Percentiles rank a stretch among this genome's conserved stretches.
phyloP scores from a whole-genome alignment of 495 filamentous ascomycete species.

The Entonaema liquescens region DNA sequence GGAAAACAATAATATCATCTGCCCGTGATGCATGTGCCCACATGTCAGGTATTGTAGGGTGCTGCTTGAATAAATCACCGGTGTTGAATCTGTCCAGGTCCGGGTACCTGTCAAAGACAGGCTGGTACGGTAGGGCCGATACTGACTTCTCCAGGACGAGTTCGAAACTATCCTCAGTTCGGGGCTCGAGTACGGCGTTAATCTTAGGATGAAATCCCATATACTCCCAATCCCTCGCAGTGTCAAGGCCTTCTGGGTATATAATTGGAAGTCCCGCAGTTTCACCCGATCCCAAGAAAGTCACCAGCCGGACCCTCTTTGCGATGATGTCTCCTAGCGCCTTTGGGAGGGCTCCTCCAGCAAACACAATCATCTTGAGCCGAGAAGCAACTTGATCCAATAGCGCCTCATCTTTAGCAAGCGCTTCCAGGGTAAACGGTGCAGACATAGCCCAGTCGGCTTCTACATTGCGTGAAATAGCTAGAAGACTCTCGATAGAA shows the following conservation, averaged over 20 bases:
- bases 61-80: constrained; percentile 57
- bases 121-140: not conserved
- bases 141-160: not conserved
- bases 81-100: constrained; percentile 29
- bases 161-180: not conserved
- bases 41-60: constrained; percentile 50
- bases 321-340: not conserved
- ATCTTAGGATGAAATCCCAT: not conserved
- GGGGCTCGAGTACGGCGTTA: not conserved
- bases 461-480: not conserved
- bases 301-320: not conserved
- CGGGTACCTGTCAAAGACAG: not conserved
- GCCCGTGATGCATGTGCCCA: constrained; percentile 56
- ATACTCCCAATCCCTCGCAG: not conserved
- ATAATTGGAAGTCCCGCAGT: not conserved
- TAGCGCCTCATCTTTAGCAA: not conserved
- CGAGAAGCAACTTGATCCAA: not conserved
- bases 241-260: not conserved
- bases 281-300: not conserved
- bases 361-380: not conserved
- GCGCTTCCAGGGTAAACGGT: not conserved
- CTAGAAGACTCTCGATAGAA: not conserved
- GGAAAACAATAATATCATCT: constrained; percentile 66
- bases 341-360: not conserved
- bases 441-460: not conserved